Evolutionary conservation across 2,329 filamentous ascomycete genomes (phyloP).

Genomic region (Phyllosticta citrichinensis): DNA sequence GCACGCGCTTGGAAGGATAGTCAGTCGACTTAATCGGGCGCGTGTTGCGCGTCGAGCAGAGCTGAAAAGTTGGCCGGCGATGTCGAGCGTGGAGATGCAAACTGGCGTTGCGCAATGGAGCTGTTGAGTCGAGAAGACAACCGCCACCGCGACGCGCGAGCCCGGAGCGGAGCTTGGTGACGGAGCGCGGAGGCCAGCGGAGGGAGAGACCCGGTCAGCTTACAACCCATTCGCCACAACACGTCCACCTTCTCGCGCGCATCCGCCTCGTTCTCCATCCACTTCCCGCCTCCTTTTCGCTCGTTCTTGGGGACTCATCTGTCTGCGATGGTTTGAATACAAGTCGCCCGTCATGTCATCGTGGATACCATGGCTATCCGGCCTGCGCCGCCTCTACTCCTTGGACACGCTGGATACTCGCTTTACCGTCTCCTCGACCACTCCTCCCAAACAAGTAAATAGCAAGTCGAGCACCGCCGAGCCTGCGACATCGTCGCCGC

Average conservation of each 20-base stretch:
- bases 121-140: neutral
- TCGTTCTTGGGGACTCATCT: neutral
- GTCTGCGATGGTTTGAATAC: neutral
- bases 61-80: neutral
- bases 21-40: neutral
- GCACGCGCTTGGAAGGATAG: neutral
- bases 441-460: slow-evolving; percentile 43
- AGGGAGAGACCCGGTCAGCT: neutral
- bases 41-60: neutral
- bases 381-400: slow-evolving; percentile 48
- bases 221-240: neutral
- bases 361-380: neutral
- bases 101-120: neutral
- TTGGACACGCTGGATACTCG: slow-evolving; percentile 61
- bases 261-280: neutral
- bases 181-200: neutral
- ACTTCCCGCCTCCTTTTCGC: neutral
- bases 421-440: slow-evolving; percentile 60
- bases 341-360: neutral
- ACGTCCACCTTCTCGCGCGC: neutral
- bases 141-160: neutral
- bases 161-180: neutral
- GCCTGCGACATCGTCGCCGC: slow-evolving; percentile 22
- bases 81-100: neutral
- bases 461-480: slow-evolving; percentile 23